A percentile compares a stretch with the other conserved stretches of the same genome.
phyloP scores from a whole-genome alignment of 805 yeast genomes.

The Maudiozyma pseudohumilis region DNA sequence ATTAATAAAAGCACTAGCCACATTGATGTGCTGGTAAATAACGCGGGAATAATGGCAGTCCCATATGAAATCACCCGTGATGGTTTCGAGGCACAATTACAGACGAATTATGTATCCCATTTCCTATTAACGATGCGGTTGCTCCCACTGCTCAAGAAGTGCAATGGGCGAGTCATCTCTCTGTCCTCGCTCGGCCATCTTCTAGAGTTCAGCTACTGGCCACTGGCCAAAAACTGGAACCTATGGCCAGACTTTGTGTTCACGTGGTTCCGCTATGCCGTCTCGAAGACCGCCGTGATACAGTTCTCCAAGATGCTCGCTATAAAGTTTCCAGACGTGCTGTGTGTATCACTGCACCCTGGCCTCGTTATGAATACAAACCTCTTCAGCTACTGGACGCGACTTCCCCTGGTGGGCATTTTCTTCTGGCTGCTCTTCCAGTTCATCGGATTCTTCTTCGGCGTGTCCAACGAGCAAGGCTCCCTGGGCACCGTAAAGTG shows the following conservation, averaged over 20 bases:
- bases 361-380: conserved; percentile 82
- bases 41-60: conserved; percentile 76
- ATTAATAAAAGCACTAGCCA: conserved; percentile 38
- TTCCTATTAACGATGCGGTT: conserved; percentile 57
- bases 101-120: conserved; percentile 69
- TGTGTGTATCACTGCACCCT: conserved; percentile 65
- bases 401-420: conserved; percentile 68
- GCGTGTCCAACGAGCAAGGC: conserved; percentile 66
- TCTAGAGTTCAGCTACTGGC: conserved; percentile 39
- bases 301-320: conserved; percentile 62
- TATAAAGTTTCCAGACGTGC: conserved; percentile 52
- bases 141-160: conserved; percentile 40
- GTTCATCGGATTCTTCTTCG: conserved; percentile 56
- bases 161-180: conserved; percentile 42
- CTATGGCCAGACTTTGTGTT: conserved; percentile 56
- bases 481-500: conserved; percentile 54
- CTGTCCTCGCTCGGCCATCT: conserved; percentile 59
- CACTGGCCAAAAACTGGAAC: conserved; percentile 38
- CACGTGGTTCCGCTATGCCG: conserved; percentile 69
- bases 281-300: conserved; percentile 69
- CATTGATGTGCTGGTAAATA: conserved; percentile 57
- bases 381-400: conserved; percentile 64
- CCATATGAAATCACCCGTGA: conserved; percentile 57
- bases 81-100: conserved; percentile 70
- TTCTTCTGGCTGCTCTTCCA: conserved; percentile 65